A percentile compares a stretch with the other conserved stretches of the same genome.
These are phyloP conservation scores for Calonectria ilicicola DNA, from an alignment of 2,329 filamentous ascomycete species.

Conservation along the genomic window DNA sequence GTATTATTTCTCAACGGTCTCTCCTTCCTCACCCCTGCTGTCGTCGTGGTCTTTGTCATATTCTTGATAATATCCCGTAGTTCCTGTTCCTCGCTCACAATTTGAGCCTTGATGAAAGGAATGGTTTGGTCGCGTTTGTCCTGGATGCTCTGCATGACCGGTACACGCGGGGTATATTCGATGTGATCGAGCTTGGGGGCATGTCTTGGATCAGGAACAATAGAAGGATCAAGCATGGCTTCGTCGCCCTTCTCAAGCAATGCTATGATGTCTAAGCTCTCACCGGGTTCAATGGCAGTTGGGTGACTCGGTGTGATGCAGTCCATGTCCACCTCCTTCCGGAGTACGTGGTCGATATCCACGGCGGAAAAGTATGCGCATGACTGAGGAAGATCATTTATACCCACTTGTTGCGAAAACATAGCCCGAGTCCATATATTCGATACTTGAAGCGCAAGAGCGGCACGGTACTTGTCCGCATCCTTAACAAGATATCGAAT, in stretches of 20 bases:
- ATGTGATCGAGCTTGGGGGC: constrained; percentile 73
- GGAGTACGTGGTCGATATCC: constrained; percentile 93
- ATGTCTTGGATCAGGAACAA: constrained; percentile 63
- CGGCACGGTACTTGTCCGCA: constrained; percentile 87
- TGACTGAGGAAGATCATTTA: constrained; percentile 91
- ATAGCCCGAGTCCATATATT: constrained; percentile 98
- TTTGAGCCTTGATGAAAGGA: constrained; percentile 86
- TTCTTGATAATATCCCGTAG: constrained; percentile 78
- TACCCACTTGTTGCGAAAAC: constrained; percentile 97
- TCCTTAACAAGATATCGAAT: constrained; percentile 92
- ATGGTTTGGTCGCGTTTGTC: constrained; percentile 59
- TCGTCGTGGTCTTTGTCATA: constrained; percentile 53
- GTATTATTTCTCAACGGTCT: constrained; percentile 40
- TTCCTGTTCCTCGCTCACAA: constrained; percentile 79
- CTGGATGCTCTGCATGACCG: constrained; percentile 82
- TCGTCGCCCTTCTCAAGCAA: constrained; percentile 78
- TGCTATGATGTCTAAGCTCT: constrained; percentile 85
- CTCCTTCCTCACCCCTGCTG: constrained; percentile 35
- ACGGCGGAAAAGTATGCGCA: constrained; percentile 97
- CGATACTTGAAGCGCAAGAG: constrained; percentile 92
- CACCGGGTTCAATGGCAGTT: constrained; percentile 82
- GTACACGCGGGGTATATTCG: constrained; percentile 75
- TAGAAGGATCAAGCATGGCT: constrained; percentile 76
- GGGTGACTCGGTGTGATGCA: constrained; percentile 92
- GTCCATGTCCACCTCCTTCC: constrained; percentile 98